Percentiles rank a stretch among this genome's conserved stretches.
phyloP scores from a whole-genome alignment of 176 grass and related monocot species.

The Miscanthus lutarioriparius region DNA sequence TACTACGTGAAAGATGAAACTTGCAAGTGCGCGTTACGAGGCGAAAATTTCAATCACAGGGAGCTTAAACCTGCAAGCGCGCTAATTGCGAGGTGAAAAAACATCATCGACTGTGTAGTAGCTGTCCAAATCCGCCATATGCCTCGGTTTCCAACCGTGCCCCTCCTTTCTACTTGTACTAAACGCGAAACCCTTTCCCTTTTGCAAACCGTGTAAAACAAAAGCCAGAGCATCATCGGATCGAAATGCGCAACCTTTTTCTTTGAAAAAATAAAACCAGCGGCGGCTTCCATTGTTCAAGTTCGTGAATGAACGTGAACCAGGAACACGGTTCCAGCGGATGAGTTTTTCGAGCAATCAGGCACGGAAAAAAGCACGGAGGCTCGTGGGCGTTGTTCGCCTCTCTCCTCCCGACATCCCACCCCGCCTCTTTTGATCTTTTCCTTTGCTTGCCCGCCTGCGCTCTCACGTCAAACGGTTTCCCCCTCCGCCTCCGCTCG shows the following conservation, averaged over 20 bases:
- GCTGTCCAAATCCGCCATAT: not conserved
- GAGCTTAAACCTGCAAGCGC: not conserved
- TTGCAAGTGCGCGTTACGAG: not conserved
- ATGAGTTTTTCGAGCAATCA: not conserved
- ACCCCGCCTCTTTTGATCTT: slow-evolving; percentile 39
- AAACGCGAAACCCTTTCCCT: not conserved
- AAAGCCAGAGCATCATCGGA: not conserved
- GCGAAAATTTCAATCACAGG: not conserved
- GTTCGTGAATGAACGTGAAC: not conserved
- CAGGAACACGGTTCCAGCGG: not conserved
- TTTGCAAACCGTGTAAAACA: not conserved
- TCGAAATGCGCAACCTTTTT: slow-evolving; percentile 20
- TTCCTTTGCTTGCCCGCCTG: slow-evolving; percentile 37
- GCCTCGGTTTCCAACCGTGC: too few relatives aligned
- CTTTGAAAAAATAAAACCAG: not conserved
- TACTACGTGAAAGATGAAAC: not conserved
- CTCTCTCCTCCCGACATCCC: slow-evolving; percentile 36
- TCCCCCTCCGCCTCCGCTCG: too few relatives aligned
- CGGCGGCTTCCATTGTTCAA: too few relatives aligned
- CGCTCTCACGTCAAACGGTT: not conserved
- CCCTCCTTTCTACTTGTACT: not conserved
- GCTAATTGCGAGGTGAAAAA: not conserved
- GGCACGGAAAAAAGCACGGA: not conserved
- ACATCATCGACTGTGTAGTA: not conserved
- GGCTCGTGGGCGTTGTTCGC: not conserved